Evolutionary conservation across 768 basidiomycete genomes (phyloP), one percentile per base, ranked within the genome.

Genomic region (Pisolithus orientalis): DNA sequence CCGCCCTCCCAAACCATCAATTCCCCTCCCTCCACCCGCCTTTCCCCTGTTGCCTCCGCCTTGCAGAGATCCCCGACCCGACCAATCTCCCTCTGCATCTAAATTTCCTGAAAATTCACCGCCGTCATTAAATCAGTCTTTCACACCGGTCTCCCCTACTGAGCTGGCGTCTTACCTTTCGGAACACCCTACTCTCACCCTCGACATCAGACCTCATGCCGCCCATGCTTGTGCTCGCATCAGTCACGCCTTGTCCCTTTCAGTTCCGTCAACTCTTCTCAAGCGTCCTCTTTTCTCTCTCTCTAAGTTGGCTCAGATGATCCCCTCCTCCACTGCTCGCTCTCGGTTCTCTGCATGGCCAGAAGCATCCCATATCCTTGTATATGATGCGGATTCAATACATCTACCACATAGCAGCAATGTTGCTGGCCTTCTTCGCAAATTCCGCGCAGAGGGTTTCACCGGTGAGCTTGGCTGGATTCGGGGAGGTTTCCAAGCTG

Each of bases 231-330:
- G 77, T 8, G 82, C 83, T 24, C 85, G 92, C 47, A 59, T 96
- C 29, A 77, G 78, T 39, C 61, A 69, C 45, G 85, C 93, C 7
- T 72, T 96, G 49, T 91, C 91, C 45, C 80, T 98, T 56, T 90
- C 89, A 44, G 89, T 96, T 5, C 94, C 95, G 1, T 93, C 94
- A 3, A 97, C 94, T 0, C 84, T 97, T 21, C 84, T 98, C 64
- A 93, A 92, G 57, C 84, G 94, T 0, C 93, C 93, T 1, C 76
- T 85, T 3, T 95, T 93, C 72, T 85, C 89, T 27, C 77, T 95
- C 8, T 75, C 82, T 39, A 84, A 84, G 39, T 78, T 98, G 27
- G 72, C 80, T 6, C 81, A 82, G 27, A 94, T 94, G 86, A 78
- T 98, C n/a, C 79, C 87, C 8, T 80, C 80, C 6, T 54, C 68